Conservation (phyloP, 23 red algal species). For the Gracilaria vermiculophylla region DNA sequence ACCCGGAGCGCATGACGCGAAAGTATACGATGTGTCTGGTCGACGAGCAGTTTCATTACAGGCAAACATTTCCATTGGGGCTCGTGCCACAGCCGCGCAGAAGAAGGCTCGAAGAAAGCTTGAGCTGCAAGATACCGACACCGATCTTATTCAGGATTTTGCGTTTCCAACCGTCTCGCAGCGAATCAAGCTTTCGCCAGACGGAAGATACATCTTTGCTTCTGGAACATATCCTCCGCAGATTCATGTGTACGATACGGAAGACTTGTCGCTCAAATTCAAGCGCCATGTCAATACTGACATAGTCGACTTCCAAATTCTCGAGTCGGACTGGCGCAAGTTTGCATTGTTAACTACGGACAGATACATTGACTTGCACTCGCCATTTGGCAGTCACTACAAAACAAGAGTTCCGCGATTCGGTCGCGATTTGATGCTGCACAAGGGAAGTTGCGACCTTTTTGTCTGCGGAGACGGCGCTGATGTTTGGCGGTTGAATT, state of each 20-base stretch:
- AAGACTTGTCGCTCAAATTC: constrained; percentile 92
- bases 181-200: constrained; percentile 59
- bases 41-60: constrained; percentile 10
- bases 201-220: constrained; percentile 66
- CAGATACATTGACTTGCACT: constrained; percentile 80
- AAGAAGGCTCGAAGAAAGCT: constrained; percentile 61
- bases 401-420: constrained; percentile 77
- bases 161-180: constrained; percentile 74
- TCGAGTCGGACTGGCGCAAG: constrained; percentile 88
- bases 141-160: constrained; percentile 87
- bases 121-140: constrained; percentile 46
- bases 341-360: constrained; percentile 81
- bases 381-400: constrained; percentile 77
- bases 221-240: constrained; percentile 90
- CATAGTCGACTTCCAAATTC: constrained; percentile 86
- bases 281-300: constrained; percentile 85
- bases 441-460: constrained; percentile 73
- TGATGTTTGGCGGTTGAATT: constrained; percentile 90
- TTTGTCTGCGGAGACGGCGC: constrained; percentile 76
- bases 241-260: constrained; percentile 84
- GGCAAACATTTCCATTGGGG: constrained; percentile 20
- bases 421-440: constrained; percentile 82
- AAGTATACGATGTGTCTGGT: constrained; percentile 62
- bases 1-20: constrained; percentile 35
- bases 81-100: constrained; percentile 40